Conservation (phyloP, 176 grass and related monocot species). For the Avena insularis region DNA sequence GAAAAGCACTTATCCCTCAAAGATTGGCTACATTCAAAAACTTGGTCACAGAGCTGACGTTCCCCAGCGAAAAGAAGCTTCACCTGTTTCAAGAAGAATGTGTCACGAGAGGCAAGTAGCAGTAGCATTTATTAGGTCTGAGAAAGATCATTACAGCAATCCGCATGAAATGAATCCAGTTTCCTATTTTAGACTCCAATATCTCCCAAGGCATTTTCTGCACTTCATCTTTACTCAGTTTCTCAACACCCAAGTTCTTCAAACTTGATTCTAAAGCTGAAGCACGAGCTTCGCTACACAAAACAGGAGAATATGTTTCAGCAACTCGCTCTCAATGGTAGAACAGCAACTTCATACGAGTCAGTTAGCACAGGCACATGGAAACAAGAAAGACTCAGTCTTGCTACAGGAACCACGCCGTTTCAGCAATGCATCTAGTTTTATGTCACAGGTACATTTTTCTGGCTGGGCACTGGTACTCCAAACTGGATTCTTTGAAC, state of each 20-base stretch:
- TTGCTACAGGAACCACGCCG: background rate
- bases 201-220: slow-evolving; percentile 99
- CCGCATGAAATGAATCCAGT: slow-evolving; percentile 99
- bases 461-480: too few species aligned
- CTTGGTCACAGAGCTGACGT: slow-evolving; percentile 85
- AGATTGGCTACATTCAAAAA: slow-evolving; percentile 89
- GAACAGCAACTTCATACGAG: background rate
- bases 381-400: background rate
- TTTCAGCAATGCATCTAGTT: background rate
- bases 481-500: background rate
- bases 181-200: slow-evolving; percentile 94
- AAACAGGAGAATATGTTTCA: slow-evolving; percentile 34
- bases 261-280: slow-evolving; percentile 88
- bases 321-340: background rate
- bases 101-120: slow-evolving; percentile 30
- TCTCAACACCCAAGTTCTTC: slow-evolving; percentile 94
- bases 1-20: slow-evolving; percentile 90
- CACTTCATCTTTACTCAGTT: slow-evolving; percentile 98
- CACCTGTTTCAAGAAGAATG: slow-evolving; percentile 69
- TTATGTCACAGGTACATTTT: background rate
- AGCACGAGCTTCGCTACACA: slow-evolving; percentile 76
- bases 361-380: background rate
- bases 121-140: slow-evolving; percentile 23
- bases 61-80: slow-evolving; percentile 95
- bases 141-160: slow-evolving; percentile 71